phyloP scores from a whole-genome alignment of 768 basidiomycete genomes.

The Tylopilus felleus region DNA sequence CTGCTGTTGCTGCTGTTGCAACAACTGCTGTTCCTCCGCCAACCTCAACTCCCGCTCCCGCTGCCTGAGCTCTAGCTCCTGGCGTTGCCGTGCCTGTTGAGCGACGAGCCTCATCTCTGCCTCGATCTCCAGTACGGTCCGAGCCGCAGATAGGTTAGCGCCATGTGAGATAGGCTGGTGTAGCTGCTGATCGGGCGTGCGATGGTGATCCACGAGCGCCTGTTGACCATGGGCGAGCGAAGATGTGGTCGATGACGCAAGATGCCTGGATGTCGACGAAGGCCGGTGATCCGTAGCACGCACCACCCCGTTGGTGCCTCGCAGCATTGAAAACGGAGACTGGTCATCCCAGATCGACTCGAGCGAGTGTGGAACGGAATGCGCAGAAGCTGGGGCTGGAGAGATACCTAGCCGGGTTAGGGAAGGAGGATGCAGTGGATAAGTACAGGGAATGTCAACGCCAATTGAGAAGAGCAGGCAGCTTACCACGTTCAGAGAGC shows the following conservation, averaged over 20 bases:
- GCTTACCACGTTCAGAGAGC: constrained; percentile 30
- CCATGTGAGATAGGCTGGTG: constrained; percentile 37
- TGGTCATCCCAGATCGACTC: constrained; percentile 84
- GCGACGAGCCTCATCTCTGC: constrained; percentile 74
- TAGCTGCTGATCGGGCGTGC: constrained; percentile 34
- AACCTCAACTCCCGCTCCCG: constrained; percentile 42
- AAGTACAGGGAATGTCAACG: constrained; percentile 1
- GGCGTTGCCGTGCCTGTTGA: constrained; percentile 40
- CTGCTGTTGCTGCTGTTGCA: constrained; percentile 35
- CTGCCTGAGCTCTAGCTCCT: constrained; percentile 44
- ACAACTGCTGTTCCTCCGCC: constrained; percentile 34
- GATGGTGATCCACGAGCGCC: constrained; percentile 33
- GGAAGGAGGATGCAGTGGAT: constrained; percentile 13
- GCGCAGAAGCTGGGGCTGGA: constrained; percentile 35
- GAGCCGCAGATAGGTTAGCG: constrained; percentile 38
- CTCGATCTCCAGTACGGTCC: constrained; percentile 80
- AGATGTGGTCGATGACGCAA: constrained; percentile 20
- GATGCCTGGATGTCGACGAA: constrained; percentile 23
- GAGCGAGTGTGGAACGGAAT: constrained; percentile 41
- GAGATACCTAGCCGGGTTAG: constrained; percentile 21
- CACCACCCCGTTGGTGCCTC: constrained; percentile 47
- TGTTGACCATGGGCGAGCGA: constrained; percentile 28
- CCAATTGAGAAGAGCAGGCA: constrained; percentile 7
- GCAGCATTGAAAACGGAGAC: constrained; percentile 68
- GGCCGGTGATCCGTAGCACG: constrained; percentile 38